Evolutionary conservation across 495 filamentous ascomycete species (phyloP).

Genomic region (Amorphotheca resinae): DNA sequence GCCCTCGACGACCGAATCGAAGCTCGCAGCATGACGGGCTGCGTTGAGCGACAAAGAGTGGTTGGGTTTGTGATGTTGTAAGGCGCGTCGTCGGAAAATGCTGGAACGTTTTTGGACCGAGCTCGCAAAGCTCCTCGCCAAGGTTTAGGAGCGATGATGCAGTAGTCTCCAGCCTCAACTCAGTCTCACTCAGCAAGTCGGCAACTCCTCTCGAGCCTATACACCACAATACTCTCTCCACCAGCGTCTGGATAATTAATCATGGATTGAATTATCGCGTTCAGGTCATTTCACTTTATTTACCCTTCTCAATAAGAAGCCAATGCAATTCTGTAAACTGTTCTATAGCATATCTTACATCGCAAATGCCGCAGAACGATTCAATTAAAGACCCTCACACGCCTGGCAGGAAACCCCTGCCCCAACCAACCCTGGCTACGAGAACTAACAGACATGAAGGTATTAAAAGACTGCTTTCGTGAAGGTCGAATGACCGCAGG

Average conservation of each 20-base stretch:
- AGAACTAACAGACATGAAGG: constrained; percentile 18
- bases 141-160: constrained; percentile 9
- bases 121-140: constrained; percentile 3
- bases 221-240: too few species aligned
- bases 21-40: constrained; percentile 56
- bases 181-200: not conserved
- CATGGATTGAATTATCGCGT: too few species aligned
- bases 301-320: too few species aligned
- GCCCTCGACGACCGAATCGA: constrained; percentile 48
- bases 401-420: constrained; percentile 16
- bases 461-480: constrained; percentile 20
- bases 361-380: constrained; percentile 18
- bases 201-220: too few species aligned
- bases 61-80: constrained; percentile 12
- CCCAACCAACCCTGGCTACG: constrained; percentile 8
- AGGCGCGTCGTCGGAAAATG: constrained; percentile 12
- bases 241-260: too few species aligned
- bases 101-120: not conserved
- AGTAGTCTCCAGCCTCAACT: too few species aligned
- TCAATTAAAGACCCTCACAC: constrained; percentile 15
- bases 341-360: constrained; percentile 24
- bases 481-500: constrained; percentile 11
- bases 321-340: constrained; percentile 1
- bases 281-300: too few species aligned
- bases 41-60: constrained; percentile 28